Percentiles rank a stretch among this genome's conserved stretches.
phyloP scores from a whole-genome alignment of 306 rosid species.

The Arachis stenosperma region DNA sequence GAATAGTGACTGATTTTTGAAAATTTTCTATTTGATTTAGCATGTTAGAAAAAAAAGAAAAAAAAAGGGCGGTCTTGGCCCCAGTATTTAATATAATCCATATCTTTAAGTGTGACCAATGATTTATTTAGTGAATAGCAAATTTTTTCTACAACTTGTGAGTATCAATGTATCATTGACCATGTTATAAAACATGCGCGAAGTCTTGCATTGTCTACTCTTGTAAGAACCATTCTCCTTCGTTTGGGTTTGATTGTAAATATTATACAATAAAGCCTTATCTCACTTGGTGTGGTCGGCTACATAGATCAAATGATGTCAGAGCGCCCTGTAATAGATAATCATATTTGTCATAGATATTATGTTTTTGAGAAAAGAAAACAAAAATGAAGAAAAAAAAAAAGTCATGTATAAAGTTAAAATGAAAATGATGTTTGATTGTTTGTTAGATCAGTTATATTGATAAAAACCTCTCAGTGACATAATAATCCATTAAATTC shows the following conservation, averaged over 20 bases:
- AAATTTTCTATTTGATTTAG: background rate
- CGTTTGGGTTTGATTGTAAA: background rate
- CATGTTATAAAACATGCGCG: background rate
- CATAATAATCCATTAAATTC: constrained; percentile 2
- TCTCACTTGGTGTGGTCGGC: no score
- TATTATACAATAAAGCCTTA: background rate
- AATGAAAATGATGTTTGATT: background rate
- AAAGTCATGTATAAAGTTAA: background rate
- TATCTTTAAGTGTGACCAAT: background rate
- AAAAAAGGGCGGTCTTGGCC: background rate
- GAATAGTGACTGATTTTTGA: background rate
- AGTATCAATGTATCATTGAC: background rate
- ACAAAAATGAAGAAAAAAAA: no score
- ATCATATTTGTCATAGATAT: no score
- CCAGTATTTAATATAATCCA: background rate
- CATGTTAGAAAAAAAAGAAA: background rate
- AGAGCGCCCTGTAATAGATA: background rate
- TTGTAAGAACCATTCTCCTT: background rate
- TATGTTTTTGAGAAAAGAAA: no score
- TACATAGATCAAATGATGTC: background rate
- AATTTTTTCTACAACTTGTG: background rate
- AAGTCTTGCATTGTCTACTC: background rate
- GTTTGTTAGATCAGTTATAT: background rate
- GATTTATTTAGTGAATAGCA: background rate
- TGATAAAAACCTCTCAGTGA: background rate